Percentiles rank a stretch among this genome's conserved stretches.
Conservation (phyloP, 2,329 filamentous ascomycete genomes). For the Byssoonygena ceratinophila region DNA sequence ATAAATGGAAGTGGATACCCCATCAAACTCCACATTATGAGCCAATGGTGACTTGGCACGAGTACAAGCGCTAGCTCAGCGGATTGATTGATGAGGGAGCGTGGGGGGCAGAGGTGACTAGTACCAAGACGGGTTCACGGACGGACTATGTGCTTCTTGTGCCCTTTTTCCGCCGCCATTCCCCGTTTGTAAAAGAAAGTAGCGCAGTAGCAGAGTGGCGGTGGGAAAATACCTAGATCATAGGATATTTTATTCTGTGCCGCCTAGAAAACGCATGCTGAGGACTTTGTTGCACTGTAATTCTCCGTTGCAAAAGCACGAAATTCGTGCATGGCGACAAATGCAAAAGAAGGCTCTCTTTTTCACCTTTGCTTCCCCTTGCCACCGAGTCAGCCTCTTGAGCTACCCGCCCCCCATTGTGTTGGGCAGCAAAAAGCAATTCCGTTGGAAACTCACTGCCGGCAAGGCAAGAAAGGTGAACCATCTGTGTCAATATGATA, state of each 20-base stretch:
- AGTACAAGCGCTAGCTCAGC: slow-evolving; percentile 6
- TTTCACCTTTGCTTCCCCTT: not conserved
- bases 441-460: not conserved
- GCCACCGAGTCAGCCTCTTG: not conserved
- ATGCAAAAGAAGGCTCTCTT: too few relatives aligned
- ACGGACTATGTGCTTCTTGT: not conserved
- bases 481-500: too few relatives aligned
- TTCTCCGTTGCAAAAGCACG: not conserved
- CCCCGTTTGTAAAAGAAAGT: not conserved
- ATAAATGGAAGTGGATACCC: not conserved
- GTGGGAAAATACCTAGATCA: too few relatives aligned
- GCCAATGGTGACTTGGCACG: slow-evolving; percentile 7
- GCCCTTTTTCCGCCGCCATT: not conserved
- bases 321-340: not conserved
- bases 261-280: not conserved
- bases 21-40: not conserved
- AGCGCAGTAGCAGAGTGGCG: not conserved
- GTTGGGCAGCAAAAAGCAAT: slow-evolving; percentile 7
- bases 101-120: not conserved
- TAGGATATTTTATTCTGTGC: too few relatives aligned
- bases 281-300: not conserved
- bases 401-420: not conserved
- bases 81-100: not conserved
- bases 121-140: not conserved
- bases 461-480: not conserved